Evolutionary conservation across 768 basidiomycete genomes (phyloP).

Genomic region (Sarcomyxa edulis): DNA sequence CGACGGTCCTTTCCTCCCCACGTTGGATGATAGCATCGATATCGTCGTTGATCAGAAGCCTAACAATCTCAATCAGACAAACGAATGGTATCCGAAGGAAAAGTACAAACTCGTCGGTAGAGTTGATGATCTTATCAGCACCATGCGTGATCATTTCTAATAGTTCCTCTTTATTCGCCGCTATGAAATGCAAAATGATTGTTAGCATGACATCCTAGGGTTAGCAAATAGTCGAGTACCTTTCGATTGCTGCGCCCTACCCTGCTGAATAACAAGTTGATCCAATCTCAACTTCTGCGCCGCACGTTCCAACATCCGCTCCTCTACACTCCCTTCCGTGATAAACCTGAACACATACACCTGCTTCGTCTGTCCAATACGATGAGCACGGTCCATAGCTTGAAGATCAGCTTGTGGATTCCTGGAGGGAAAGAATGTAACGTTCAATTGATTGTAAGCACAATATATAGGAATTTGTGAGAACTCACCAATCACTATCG

Average conservation of each 20-base stretch:
- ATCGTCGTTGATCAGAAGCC: slow-evolving; percentile 77
- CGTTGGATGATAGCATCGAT: slow-evolving; percentile 91
- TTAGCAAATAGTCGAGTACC: slow-evolving; percentile 28
- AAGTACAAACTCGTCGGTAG: slow-evolving; percentile 52
- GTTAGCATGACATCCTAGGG: background rate
- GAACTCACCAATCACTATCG: slow-evolving; percentile 85
- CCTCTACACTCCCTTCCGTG: slow-evolving; percentile 93
- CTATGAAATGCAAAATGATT: slow-evolving; percentile 28
- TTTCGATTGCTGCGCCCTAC: slow-evolving; percentile 77
- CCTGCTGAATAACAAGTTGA: slow-evolving; percentile 96
- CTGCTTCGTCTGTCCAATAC: slow-evolving; percentile 96
- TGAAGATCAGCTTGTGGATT: slow-evolving; percentile 99
- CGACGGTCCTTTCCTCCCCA: slow-evolving; percentile 86
- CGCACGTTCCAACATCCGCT: slow-evolving; percentile 90
- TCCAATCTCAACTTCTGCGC: slow-evolving; percentile 94
- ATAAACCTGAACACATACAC: slow-evolving; percentile 97
- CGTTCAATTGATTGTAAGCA: background rate
- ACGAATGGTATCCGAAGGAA: background rate
- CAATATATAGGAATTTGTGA: slow-evolving; percentile 1
- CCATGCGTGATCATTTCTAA: slow-evolving; percentile 98
- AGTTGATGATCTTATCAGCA: slow-evolving; percentile 93
- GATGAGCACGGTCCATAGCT: slow-evolving; percentile 97
- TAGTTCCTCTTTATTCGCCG: slow-evolving; percentile 92
- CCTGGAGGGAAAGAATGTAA: slow-evolving; percentile 38
- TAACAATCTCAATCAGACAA: slow-evolving; percentile 21